Evolutionary conservation across 2,329 filamentous ascomycete species (phyloP).

Genomic region (Lithohypha guttulata): DNA sequence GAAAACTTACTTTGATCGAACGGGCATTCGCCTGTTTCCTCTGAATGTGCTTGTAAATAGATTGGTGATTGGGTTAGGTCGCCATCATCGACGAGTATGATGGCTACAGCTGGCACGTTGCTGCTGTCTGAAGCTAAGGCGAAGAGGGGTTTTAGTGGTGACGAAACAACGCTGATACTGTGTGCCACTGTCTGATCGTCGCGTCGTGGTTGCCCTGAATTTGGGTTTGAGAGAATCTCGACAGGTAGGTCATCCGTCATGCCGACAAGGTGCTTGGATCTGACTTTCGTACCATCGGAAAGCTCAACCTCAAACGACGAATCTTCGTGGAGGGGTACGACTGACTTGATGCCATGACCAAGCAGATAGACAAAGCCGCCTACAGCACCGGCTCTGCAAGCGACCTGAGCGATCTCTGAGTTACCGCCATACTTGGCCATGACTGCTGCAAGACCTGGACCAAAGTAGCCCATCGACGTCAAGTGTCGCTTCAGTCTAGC

Average conservation of each 20-base stretch:
- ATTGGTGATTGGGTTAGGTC: constrained; percentile 37
- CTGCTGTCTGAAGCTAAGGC: constrained; percentile 61
- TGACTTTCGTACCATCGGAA: constrained; percentile 29
- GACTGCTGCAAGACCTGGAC: constrained; percentile 78
- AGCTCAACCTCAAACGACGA: constrained; percentile 25
- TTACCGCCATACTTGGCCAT: constrained; percentile 88
- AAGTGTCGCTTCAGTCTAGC: constrained; percentile 67
- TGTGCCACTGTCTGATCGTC: constrained; percentile 8
- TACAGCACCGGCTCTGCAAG: constrained; percentile 80
- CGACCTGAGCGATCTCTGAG: constrained; percentile 82
- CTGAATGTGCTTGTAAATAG: constrained; percentile 64
- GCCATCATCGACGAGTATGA: constrained; percentile 31
- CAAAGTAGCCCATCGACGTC: constrained; percentile 76
- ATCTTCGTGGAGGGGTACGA: constrained; percentile 11
- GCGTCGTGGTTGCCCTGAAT: background rate
- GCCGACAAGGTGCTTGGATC: constrained; percentile 29
- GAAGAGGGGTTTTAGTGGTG: constrained; percentile 57
- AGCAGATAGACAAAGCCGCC: constrained; percentile 87
- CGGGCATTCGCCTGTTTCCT: constrained; percentile 87
- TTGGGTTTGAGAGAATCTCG: background rate
- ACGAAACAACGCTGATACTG: constrained; percentile 58
- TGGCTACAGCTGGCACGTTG: constrained; percentile 59
- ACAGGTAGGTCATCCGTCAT: constrained; percentile 29
- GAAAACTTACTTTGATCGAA: constrained; percentile 70
- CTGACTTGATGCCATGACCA: constrained; percentile 48